A percentile compares a stretch with the other conserved stretches of the same genome.
phyloP scores from a whole-genome alignment of 192 early-diverging fungal species.

The Backusella liffmaniae region DNA sequence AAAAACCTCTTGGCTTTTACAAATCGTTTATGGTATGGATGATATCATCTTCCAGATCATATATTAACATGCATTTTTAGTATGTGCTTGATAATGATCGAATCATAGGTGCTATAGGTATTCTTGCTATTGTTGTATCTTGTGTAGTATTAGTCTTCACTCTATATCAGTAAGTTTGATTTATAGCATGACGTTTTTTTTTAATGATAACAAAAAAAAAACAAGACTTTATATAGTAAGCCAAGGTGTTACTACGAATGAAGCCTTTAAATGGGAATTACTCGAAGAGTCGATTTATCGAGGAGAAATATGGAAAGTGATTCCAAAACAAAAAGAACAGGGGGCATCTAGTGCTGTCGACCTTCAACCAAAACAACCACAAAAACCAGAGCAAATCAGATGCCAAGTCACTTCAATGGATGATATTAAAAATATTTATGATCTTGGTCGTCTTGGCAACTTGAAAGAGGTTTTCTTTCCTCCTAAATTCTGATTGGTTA shows the following conservation, averaged over 20 bases:
- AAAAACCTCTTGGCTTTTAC: constrained; percentile 24
- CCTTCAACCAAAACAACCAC: background rate
- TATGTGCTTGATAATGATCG: constrained; percentile 50
- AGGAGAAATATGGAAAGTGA: constrained; percentile 35
- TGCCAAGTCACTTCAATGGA: background rate
- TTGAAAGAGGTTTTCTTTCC: constrained; percentile 33
- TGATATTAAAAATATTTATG: constrained; percentile 41
- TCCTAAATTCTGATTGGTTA: constrained; percentile 9
- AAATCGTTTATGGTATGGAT: constrained; percentile 44
- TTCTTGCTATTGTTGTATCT: constrained; percentile 43
- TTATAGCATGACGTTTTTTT: background rate
- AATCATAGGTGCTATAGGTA: constrained; percentile 46
- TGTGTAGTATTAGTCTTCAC: constrained; percentile 46
- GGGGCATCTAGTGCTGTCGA: background rate
- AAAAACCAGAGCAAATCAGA: background rate
- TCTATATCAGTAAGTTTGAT: constrained; percentile 41
- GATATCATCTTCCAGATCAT: background rate
- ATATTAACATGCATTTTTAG: constrained; percentile 17
- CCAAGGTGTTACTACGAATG: constrained; percentile 50
- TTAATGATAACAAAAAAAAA: background rate
- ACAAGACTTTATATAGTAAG: constrained; percentile 41
- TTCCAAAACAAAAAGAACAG: background rate
- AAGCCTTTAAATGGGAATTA: constrained; percentile 57
- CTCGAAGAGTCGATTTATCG: constrained; percentile 49
- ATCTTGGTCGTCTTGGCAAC: constrained; percentile 34